Base-by-base conservation (phyloP, 1,139 yeast genomes). In the Groenewaldozyma sp. region DNA sequence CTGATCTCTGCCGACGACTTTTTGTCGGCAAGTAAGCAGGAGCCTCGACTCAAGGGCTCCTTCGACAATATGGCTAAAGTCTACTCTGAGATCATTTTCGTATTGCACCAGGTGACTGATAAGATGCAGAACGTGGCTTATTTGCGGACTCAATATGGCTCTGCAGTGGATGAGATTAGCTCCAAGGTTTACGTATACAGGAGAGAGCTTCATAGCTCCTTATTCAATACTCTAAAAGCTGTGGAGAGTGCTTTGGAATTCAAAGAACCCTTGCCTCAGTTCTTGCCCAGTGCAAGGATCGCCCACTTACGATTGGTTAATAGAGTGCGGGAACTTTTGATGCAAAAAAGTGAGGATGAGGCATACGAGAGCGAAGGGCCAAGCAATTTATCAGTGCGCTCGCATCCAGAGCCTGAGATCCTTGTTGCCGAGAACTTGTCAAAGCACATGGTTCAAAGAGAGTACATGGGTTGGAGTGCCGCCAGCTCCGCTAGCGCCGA, bases 381-480 rank as follows among this genome's bases (percentile, higher is more conserved):
- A 11, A 7, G 11, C 11, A 7, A 7, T 7, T 7, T 11, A 7
- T n/a, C n/a, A n/a, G n/a, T n/a, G n/a, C 17, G 16, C 5, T 16
- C 17, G 4, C 20, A 18, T 21, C 4, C 17, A 10, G 33, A 29
- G 19, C 19, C 19, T 16, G 33, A 29, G 33, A 19, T 5, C 6
- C 22, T 29, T 7, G 19, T 14, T 10, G 33, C 33, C 4, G 33
- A 29, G 22, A 14, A 29, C 17, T 5, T 29, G 19, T 17, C 33
- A 5, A 29, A 29, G 17, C 13, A 37, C 22, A 45, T 48, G 54
- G 48, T 66, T n/a, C 62, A 63, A 37, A 67, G 62, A 39, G 64
- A 62, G 41, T 66, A 67, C 45, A 56, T 71, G 52, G 62, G 71
- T 37, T 71, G 76, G 76, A 71, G 70, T 47, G 76, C 76, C 1